A percentile compares a stretch with the other conserved stretches of the same genome.
These are phyloP conservation scores for Pestalotiopsis sp. DNA, from an alignment of 2,329 filamentous ascomycete species.

Conservation along the genomic window DNA sequence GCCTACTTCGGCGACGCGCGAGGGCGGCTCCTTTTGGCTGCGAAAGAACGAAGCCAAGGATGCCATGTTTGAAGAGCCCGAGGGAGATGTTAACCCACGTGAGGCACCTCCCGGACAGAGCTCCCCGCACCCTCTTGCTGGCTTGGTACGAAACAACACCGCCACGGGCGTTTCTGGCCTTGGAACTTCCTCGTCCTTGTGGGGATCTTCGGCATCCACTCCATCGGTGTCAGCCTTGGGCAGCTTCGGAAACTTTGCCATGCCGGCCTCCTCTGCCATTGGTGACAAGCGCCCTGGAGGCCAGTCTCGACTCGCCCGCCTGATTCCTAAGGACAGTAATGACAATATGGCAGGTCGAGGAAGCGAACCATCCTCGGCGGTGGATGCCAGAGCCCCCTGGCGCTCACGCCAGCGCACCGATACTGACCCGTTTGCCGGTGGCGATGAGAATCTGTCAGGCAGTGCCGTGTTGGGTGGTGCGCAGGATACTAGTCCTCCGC, in stretches of 20 bases:
- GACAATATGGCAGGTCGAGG: conserved; percentile 61
- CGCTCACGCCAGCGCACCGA: conserved; percentile 65
- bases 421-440: conserved; percentile 71
- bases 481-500: conserved; percentile 63
- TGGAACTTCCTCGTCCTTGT: conserved; percentile 47
- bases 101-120: conserved; percentile 28
- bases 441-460: conserved; percentile 65
- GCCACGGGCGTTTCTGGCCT: conserved; percentile 44
- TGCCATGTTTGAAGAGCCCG: conserved; percentile 50
- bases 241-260: conserved; percentile 87
- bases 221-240: conserved; percentile 71
- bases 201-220: conserved; percentile 51
- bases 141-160: conserved; percentile 56
- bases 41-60: conserved; percentile 59
- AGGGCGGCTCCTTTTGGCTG: conserved; percentile 55
- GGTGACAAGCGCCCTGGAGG: conserved; percentile 75
- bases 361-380: conserved; percentile 44
- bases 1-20: conserved; percentile 60
- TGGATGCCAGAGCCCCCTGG: conserved; percentile 50
- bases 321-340: conserved; percentile 75
- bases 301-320: conserved; percentile 82
- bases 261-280: conserved; percentile 57
- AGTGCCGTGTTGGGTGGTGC: conserved; percentile 75
- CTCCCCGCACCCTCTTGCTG: conserved; percentile 39
- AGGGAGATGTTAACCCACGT: conserved; percentile 37